Base-by-base conservation (phyloP, 2,329 filamentous ascomycete species). In the Cordyceps cateniannulata region DNA sequence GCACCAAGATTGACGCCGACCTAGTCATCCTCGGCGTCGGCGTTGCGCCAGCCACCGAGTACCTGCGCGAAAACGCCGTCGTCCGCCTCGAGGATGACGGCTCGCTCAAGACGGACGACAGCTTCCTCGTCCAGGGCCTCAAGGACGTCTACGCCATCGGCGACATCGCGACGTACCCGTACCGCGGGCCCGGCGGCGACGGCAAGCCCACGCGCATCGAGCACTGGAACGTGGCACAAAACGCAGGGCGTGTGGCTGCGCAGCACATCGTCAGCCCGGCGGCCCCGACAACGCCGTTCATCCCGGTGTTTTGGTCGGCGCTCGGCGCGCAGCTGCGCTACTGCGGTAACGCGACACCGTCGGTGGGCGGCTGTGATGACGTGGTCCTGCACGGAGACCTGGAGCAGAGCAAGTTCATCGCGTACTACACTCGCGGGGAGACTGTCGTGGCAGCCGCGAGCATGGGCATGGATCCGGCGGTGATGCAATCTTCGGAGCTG, bases 171-270 rank as follows among this genome's bases (percentile, higher is more conserved):
- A 93, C 90, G 0, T 97, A 91, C 74, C 95, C 95, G 0, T 99
- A 99, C 78, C 83, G 91, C 72, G 95, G 95, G 1, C 95, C 95
- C 0, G 92, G 90, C 25, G 88, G 91, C 27, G 82, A 88, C 18
- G 91, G 90, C 64, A 81, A 81, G 49, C 81, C 82, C 20, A 85
- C 89, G 1, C 88, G 95, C 64, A 97, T 98, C 70, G 95, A 99
- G 79, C 95, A 99, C 73, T 99, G 95, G 95, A 93, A 97, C 75
- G 95, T 99, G 3, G 95, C 95, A 5, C 95, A 98, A 71, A 97
- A 98, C 69, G 81, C 90, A 1, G 95, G 95, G 3, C 89, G 93
- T 48, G 82, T 83, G 25, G 93, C 89, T 1, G 95, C 92, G 1
- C 80, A 81, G 57, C 85, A 90, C 67, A 96, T 99, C 69, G 82